These are phyloP conservation scores for Chlorella sp. DNA, from an alignment of 139 green algal genomes.

Conservation along the genomic window DNA sequence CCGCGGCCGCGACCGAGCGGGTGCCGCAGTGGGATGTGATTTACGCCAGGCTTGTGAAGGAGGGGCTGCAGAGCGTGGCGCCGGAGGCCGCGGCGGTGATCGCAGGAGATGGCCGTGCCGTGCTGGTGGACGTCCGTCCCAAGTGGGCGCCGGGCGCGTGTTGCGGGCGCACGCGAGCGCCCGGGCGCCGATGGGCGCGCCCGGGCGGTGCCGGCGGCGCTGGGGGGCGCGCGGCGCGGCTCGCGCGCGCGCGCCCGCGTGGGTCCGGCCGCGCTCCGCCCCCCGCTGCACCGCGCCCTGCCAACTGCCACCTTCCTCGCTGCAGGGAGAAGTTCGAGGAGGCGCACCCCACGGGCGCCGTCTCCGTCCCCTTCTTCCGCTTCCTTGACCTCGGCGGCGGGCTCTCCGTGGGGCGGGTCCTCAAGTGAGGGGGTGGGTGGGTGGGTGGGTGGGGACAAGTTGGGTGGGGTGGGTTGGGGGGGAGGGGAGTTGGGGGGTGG, in stretches of 20 bases:
- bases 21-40: conserved; percentile 11
- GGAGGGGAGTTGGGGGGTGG: too few relatives aligned
- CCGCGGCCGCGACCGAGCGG: background rate
- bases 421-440: background rate
- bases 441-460: background rate
- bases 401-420: background rate
- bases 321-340: conserved; percentile 26
- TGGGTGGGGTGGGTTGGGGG: too few relatives aligned
- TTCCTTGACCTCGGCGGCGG: conserved; percentile 24
- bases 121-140: conserved; percentile 46
- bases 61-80: conserved; percentile 21
- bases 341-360: conserved; percentile 33
- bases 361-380: conserved; percentile 30
- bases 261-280: too few relatives aligned
- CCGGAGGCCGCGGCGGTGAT: conserved; percentile 29
- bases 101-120: conserved; percentile 18
- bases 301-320: background rate
- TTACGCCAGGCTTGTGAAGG: conserved; percentile 12
- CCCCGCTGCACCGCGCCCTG: too few relatives aligned
- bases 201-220: too few relatives aligned
- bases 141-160: too few relatives aligned
- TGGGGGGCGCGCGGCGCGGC: too few relatives aligned
- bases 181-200: too few relatives aligned
- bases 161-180: too few relatives aligned
- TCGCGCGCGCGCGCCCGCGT: too few relatives aligned